Conservation (phyloP, 2,329 filamentous ascomycete genomes). For the Rutstroemia sp. region DNA sequence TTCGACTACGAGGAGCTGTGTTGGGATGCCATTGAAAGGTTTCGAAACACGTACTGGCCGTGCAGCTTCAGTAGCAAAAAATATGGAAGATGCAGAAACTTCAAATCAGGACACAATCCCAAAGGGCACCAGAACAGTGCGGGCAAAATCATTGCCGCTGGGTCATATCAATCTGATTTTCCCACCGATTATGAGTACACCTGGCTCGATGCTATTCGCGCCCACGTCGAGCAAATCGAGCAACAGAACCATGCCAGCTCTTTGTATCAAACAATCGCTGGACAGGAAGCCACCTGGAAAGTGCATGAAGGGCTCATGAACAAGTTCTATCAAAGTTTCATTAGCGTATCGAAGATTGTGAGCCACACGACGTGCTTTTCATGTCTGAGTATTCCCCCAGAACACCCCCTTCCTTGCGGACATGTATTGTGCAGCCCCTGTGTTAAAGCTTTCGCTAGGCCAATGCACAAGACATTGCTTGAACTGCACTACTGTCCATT, state of each 20-base stretch:
- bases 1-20: constrained; percentile 3
- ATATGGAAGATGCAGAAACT: constrained; percentile 32
- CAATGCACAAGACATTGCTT: neutral
- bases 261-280: neutral
- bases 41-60: constrained; percentile 38
- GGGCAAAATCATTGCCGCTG: constrained; percentile 37
- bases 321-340: constrained; percentile 30
- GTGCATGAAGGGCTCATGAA: constrained; percentile 26
- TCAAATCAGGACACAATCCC: constrained; percentile 28
- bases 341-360: constrained; percentile 21
- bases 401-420: constrained; percentile 12
- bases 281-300: constrained; percentile 18
- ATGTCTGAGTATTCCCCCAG: constrained; percentile 9
- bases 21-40: constrained; percentile 32
- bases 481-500: constrained; percentile 1
- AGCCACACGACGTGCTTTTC: constrained; percentile 22
- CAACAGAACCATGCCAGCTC: constrained; percentile 12
- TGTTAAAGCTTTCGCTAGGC: constrained; percentile 3
- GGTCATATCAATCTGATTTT: constrained; percentile 34
- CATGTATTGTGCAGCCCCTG: constrained; percentile 13
- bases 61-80: constrained; percentile 33
- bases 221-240: constrained; percentile 12
- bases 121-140: constrained; percentile 39
- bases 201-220: constrained; percentile 18
- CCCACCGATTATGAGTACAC: constrained; percentile 24